phyloP scores from a whole-genome alignment of 352 stramenopile species.

The Pythium monospermum region DNA sequence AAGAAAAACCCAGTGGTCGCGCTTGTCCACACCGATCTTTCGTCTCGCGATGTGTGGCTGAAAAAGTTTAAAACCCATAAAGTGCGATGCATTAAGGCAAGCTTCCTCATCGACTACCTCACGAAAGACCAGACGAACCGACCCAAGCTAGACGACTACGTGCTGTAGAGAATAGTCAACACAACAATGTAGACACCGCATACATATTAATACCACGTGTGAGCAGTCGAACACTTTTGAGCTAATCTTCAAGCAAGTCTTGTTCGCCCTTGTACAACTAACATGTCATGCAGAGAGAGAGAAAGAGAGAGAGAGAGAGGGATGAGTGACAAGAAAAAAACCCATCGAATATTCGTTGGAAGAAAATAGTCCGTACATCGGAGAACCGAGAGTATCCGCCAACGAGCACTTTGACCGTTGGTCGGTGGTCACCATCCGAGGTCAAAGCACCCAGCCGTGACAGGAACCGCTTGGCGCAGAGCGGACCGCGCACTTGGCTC shows the following conservation, averaged over 20 bases:
- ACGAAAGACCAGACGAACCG: conserved; percentile 71
- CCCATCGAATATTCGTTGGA: background rate
- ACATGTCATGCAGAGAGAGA: background rate
- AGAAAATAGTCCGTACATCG: conserved; percentile 24
- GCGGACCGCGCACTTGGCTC: conserved; percentile 77
- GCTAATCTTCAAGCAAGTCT: conserved; percentile 22
- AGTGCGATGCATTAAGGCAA: conserved; percentile 72
- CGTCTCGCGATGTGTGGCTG: conserved; percentile 57
- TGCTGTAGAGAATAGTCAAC: conserved; percentile 25
- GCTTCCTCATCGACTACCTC: conserved; percentile 82
- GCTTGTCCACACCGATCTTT: conserved; percentile 47
- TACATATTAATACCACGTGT: no score
- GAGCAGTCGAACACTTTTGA: background rate
- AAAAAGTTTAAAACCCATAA: conserved; percentile 62
- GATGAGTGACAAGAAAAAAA: background rate
- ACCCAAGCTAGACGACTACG: conserved; percentile 46
- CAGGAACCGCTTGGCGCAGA: conserved; percentile 74
- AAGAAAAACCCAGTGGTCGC: conserved; percentile 47
- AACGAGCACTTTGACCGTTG: conserved; percentile 58
- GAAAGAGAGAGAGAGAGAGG: background rate
- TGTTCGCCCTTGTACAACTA: conserved; percentile 21
- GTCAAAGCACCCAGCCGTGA: conserved; percentile 50
- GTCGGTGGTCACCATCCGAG: conserved; percentile 37
- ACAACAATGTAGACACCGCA: no score
- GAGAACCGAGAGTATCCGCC: conserved; percentile 70